Percentiles rank a stretch among this genome's conserved stretches.
These are phyloP conservation scores for Gnetum montanum DNA, from an alignment of 75 land plant genomes.

Conservation along the genomic window DNA sequence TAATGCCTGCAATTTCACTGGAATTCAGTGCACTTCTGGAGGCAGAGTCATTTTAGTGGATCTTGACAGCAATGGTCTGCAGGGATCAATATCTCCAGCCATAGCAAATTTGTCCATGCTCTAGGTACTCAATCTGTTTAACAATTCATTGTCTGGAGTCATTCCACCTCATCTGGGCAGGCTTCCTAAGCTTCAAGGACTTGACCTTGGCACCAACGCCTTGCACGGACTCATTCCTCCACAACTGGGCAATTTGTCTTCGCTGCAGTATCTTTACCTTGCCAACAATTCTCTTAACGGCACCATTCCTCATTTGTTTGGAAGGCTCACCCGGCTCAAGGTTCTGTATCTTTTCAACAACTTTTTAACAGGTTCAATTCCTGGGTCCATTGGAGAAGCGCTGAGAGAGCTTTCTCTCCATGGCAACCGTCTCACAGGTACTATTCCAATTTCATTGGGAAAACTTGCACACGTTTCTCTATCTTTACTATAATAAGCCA, in stretches of 20 bases:
- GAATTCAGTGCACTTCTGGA: no score
- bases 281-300: neutral
- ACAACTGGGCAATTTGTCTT: neutral
- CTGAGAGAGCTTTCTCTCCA: neutral
- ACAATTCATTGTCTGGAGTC: no score
- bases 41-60: no score
- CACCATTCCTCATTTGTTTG: neutral
- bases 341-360: neutral
- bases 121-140: no score
- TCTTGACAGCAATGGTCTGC: no score
- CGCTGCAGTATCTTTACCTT: neutral
- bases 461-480: no score
- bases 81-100: no score
- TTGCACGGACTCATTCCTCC: neutral
- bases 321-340: neutral
- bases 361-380: neutral
- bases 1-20: no score
- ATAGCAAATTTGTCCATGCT: no score
- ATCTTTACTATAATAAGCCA: no score
- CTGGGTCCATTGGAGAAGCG: neutral
- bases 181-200: no score
- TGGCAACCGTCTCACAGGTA: neutral
- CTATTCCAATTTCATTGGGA: neutral
- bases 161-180: no score
- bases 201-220: neutral